Evolutionary conservation across 257 asterid genomes (phyloP), one percentile per base, ranked within the genome.

Genomic region (Solanum pinnatisectum): DNA sequence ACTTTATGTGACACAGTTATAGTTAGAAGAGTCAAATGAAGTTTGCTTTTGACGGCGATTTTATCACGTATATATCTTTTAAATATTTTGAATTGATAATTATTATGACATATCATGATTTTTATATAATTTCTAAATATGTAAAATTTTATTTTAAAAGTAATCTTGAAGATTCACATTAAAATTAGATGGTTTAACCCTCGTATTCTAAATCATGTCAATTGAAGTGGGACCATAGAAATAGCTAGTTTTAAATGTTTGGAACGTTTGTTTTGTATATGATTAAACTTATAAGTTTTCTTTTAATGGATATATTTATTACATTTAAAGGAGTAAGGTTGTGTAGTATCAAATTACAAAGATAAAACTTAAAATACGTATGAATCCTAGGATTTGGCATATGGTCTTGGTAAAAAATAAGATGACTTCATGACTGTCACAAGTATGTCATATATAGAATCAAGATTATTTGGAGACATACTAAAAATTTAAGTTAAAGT

Each of bases 1-100:
- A 35, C 0, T 33, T 33, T 14, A 30, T 15, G 77, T 30, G n/a
- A 3, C 39, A 32, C 16, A 18, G 2, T 68, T 68, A 68, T 4
- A 3, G 0, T 35, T 4, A 18, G 5, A 8, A 33, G 9, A 35
- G 25, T 73, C 25, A 56, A 0, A 56, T 56, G n/a, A 56, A 56
- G 1, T 6, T 49, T 14, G 10, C 35, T 20, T 32, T 32, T 71
- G 6, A 71, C 0, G 0, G 18, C 0, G 4, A 5, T 65, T 65
- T 65, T 0, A 25, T 65, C 15, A 65, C 14, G 0, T 65, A 33
- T 67, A 16, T 71, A 10, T 14, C 1, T 15, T 71, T 71, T 32
- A 7, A 70, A 14, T 70, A 70, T 5, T 25, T 68, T 13, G 2
- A 27, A 27, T 27, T 68, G 1, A 1, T 6, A 13, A 25, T n/a